Conservation (phyloP, 176 grass and related monocot genomes). For the Phyllostachys edulis region DNA sequence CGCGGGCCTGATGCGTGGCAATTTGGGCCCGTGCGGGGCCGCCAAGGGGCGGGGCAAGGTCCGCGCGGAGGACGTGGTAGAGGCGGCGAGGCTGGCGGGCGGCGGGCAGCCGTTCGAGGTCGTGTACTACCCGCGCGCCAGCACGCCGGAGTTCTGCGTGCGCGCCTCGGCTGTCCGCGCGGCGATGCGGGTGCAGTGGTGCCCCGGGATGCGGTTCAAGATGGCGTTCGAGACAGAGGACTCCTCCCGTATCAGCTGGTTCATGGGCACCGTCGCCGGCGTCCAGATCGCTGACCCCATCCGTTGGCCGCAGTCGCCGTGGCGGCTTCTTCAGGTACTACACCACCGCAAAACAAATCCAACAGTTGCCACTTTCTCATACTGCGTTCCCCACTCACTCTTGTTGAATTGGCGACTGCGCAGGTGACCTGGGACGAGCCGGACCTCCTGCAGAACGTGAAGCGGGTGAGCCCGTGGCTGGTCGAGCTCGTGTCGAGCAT, state of each 20-base stretch:
- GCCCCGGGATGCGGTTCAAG: conserved; percentile 90
- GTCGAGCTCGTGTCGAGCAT: conserved; percentile 86
- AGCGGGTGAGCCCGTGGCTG: conserved; percentile 88
- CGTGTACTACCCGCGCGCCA: conserved; percentile 81
- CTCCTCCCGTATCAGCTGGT: conserved; percentile 95
- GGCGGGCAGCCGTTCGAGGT: conserved; percentile 60
- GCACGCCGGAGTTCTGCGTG: conserved; percentile 86
- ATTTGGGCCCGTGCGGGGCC: conserved; percentile 33
- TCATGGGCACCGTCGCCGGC: conserved; percentile 83
- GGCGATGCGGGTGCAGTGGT: conserved; percentile 71
- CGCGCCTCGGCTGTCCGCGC: conserved; percentile 48
- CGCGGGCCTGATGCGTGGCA: conserved; percentile 30
- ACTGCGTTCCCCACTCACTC: neutral
- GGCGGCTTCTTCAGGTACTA: conserved; percentile 86
- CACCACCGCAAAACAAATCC: neutral
- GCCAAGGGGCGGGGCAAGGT: conserved; percentile 51
- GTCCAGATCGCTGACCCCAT: conserved; percentile 71
- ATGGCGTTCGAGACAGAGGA: conserved; percentile 98
- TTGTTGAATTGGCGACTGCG: neutral
- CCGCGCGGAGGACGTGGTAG: conserved; percentile 51
- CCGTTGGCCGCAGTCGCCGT: conserved; percentile 83
- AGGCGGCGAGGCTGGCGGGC: conserved; percentile 54
- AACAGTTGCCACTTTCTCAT: neutral
- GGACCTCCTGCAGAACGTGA: conserved; percentile 89
- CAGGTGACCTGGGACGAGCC: conserved; percentile 97